Percentiles rank a stretch among this genome's conserved stretches.
These are phyloP conservation scores for Neocucurbitaria cava DNA, from an alignment of 2,329 filamentous ascomycete genomes.

Conservation along the genomic window DNA sequence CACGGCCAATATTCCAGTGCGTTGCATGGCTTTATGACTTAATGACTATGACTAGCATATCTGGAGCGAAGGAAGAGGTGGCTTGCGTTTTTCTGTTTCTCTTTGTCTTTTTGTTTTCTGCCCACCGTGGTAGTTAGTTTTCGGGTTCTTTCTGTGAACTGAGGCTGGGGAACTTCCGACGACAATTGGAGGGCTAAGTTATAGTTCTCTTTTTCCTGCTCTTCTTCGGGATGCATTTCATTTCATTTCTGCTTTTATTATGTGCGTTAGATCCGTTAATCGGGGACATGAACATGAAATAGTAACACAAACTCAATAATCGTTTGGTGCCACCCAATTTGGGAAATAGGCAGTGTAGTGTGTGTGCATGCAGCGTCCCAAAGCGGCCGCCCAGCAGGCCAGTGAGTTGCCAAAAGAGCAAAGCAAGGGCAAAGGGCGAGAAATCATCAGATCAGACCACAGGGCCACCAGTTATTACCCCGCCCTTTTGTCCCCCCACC, in stretches of 20 bases:
- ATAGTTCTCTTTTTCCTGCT: conserved; percentile 12
- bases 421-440: not conserved
- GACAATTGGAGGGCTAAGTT: conserved; percentile 13
- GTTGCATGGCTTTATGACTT: conserved; percentile 25
- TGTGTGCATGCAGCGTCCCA: not conserved
- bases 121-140: conserved; percentile 2
- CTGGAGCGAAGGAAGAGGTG: conserved; percentile 33
- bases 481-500: not conserved
- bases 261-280: not conserved
- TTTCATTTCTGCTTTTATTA: too few species aligned
- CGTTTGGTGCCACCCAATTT: conserved; percentile 5
- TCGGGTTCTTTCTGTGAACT: not conserved
- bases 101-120: conserved; percentile 14
- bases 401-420: not conserved
- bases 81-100: conserved; percentile 21
- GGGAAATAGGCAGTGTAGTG: not conserved
- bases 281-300: not conserved
- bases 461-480: not conserved
- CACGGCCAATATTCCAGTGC: conserved; percentile 17
- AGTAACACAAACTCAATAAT: not conserved
- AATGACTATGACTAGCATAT: conserved; percentile 47
- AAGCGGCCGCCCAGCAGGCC: not conserved
- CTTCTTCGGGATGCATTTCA: conserved; percentile 7
- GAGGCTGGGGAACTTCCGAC: not conserved
- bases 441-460: not conserved